phyloP scores from a whole-genome alignment of 2,329 filamentous ascomycete genomes.

The Fusarium hainanense region DNA sequence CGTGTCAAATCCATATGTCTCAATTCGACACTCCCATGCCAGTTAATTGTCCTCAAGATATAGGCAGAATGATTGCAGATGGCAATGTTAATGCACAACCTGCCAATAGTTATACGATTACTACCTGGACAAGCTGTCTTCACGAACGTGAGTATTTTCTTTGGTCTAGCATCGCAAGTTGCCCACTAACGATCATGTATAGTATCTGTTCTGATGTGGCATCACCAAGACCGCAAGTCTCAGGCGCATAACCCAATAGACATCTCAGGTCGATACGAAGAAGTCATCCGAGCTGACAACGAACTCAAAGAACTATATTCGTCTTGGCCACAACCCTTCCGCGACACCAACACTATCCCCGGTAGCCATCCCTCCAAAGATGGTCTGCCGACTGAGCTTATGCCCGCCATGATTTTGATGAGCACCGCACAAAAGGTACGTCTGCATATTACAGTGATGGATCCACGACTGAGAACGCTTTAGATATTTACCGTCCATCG shows the following conservation, averaged over 20 bases:
- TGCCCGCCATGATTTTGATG: constrained; percentile 14
- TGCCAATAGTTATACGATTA: neutral
- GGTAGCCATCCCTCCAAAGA: neutral
- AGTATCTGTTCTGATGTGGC: constrained; percentile 2
- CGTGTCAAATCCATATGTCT: neutral
- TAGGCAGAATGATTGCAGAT: neutral
- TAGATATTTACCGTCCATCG: constrained; percentile 1
- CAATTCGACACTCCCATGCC: constrained; percentile 1
- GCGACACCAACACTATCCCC: neutral
- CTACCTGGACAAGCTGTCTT: neutral
- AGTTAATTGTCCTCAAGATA: neutral
- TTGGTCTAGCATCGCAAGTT: too few relatives aligned
- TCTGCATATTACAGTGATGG: neutral
- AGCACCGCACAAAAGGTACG: constrained; percentile 3
- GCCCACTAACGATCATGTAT: fast-evolving
- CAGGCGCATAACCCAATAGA: fast-evolving
- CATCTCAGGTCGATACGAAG: neutral
- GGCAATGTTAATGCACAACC: neutral
- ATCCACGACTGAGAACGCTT: neutral
- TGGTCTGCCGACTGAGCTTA: neutral
- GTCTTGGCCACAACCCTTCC: neutral
- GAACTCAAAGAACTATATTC: neutral
- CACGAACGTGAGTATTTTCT: neutral
- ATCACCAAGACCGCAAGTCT: neutral
- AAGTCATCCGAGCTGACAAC: neutral